Evolutionary conservation across 2,329 filamentous ascomycete genomes (phyloP), one percentile per base, ranked within the genome.

Genomic region (Diaporthe humulicola): DNA sequence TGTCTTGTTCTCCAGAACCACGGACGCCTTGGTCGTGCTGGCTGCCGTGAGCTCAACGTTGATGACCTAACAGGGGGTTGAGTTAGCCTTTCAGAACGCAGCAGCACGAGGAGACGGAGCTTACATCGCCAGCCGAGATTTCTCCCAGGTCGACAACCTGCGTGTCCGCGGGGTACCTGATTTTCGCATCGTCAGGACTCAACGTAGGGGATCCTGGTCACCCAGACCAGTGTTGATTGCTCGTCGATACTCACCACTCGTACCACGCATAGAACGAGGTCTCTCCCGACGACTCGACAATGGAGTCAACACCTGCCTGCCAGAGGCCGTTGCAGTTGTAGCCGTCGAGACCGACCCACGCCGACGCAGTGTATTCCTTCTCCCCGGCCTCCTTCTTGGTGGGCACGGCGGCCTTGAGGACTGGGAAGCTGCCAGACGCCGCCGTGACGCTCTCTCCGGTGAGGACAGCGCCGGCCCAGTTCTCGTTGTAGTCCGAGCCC

Each of bases 391-490:
- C 80, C 19, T 82, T 82, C 30, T 83, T 82, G 17, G 79, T 81
- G 4, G 86, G 84, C 12, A 83, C 79, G 19, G 82, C 83, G 8
- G 88, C 87, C 0, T 83, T 84, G 28, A 66, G 67, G 8, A 91
- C 87, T 1, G 84, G 87, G 81, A 91, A 88, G 14, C 86, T 85
- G 42, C 85, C 89, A 52, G 61, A 70, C 28, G 67, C 74, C 6
- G 56, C 74, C 5, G 86, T 86, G 36, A 90, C 89, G 22, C 82
- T 80, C 28, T 84, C 89, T 70, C 85, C 85, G 25, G 83, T 85
- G 70, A 89, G 85, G 10, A 90, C 88, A 0, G 88, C 88, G 52
- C 90, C 90, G 15, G 89, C 87, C 90, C 90, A 91, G 83, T 91
- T 91, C 78, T 30, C 17, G 45, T 45, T 48, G 50, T 67, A 76